These are phyloP conservation scores for Metschnikowia noctiluminum DNA, from an alignment of 805 yeast species.

Conservation along the genomic window DNA sequence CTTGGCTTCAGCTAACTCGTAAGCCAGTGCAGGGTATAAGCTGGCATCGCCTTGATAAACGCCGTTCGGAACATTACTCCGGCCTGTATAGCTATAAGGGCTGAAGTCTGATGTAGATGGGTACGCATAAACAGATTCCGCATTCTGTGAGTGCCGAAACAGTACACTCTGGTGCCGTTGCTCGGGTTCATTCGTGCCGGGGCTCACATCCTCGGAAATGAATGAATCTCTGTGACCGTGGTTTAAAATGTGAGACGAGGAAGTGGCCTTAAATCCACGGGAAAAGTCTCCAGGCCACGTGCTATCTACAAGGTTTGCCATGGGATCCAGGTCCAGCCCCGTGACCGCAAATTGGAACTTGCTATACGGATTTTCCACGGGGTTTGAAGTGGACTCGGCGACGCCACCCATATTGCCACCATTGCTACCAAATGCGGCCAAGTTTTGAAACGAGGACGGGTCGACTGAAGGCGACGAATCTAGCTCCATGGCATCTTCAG, in stretches of 20 bases:
- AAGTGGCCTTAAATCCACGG: not conserved
- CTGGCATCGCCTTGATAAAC: not conserved
- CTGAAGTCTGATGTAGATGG: not conserved
- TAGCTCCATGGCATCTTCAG: constrained; percentile 28
- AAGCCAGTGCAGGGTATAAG: not conserved
- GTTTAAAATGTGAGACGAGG: not conserved
- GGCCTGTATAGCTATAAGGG: not conserved
- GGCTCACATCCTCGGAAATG: constrained; percentile 4
- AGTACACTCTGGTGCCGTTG: not conserved
- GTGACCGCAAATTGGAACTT: constrained; percentile 3
- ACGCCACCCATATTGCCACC: not conserved
- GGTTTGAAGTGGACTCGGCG: not conserved
- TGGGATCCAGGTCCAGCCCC: not conserved
- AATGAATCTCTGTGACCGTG: not conserved
- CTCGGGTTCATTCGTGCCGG: not conserved
- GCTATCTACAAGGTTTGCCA: not conserved
- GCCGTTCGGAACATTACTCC: not conserved
- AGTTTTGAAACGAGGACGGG: not conserved
- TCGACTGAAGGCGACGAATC: constrained; percentile 33
- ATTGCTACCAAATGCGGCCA: not conserved
- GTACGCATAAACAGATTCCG: not conserved
- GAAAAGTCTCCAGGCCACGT: not conserved
- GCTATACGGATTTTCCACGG: not conserved
- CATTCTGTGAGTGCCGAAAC: not conserved
- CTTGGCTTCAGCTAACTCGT: not conserved